These are phyloP conservation scores for Cytospora leucostoma DNA, from an alignment of 2,329 filamentous ascomycete genomes.

Conservation along the genomic window DNA sequence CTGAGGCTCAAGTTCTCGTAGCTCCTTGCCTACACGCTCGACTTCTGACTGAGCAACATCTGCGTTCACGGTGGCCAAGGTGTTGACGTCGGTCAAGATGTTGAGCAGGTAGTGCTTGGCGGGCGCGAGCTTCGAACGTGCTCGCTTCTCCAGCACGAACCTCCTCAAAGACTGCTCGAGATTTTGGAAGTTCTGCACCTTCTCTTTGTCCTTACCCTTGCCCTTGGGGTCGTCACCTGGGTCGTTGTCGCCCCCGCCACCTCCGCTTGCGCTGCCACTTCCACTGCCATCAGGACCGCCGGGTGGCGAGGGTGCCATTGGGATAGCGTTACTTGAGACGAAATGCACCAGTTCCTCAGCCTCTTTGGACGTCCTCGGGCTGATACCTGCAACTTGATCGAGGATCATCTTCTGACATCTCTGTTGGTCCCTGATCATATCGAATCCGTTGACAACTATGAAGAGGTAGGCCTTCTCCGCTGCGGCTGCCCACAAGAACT, in stretches of 20 bases:
- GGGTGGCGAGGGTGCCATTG: constrained; percentile 62
- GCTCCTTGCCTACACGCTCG: constrained; percentile 76
- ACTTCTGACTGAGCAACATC: constrained; percentile 86
- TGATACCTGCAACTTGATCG: constrained; percentile 84
- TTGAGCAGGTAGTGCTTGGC: constrained; percentile 95
- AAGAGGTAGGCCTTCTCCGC: constrained; percentile 98
- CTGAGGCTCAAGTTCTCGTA: constrained; percentile 80
- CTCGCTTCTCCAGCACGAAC: constrained; percentile 94
- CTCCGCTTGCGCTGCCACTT: constrained; percentile 54
- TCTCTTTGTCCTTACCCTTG: constrained; percentile 87
- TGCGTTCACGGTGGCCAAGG: constrained; percentile 80
- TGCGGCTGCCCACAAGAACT: constrained; percentile 94
- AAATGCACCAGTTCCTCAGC: constrained; percentile 93
- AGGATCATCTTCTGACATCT: constrained; percentile 91
- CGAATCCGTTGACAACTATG: constrained; percentile 97
- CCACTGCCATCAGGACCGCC: constrained; percentile 57
- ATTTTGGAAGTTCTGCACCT: constrained; percentile 84
- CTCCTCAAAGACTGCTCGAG: constrained; percentile 85
- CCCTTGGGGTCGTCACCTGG: constrained; percentile 63
- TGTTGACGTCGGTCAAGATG: constrained; percentile 82
- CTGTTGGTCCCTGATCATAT: constrained; percentile 88
- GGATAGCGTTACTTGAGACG: constrained; percentile 94
- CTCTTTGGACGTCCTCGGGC: constrained; percentile 90
- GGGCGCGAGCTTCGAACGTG: constrained; percentile 91
- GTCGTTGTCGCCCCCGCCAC: constrained; percentile 60